Evolutionary conservation across 2,329 filamentous ascomycete species (phyloP).

Genomic region (Akanthomyces lecanii): DNA sequence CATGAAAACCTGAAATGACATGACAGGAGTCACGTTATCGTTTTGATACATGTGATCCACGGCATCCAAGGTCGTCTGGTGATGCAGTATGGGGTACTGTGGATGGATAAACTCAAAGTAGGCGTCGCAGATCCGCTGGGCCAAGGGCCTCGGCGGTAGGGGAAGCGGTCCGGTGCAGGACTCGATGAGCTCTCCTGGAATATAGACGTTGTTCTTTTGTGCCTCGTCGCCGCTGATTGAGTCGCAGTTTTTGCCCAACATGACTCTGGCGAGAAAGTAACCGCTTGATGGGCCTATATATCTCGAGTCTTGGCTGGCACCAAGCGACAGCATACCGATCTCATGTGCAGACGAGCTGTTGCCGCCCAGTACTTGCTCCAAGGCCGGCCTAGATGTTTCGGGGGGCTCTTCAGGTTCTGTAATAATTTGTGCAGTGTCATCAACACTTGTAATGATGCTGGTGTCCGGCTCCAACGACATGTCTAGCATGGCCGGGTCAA

Average conservation of each 20-base stretch:
- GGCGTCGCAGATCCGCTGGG: constrained; percentile 37
- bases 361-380: constrained; percentile 19
- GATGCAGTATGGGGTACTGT: constrained; percentile 47
- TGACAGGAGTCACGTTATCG: constrained; percentile 27
- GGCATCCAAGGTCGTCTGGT: constrained; percentile 38
- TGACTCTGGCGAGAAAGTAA: constrained; percentile 47
- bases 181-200: constrained; percentile 30
- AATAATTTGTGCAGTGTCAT: constrained; percentile 18
- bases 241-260: constrained; percentile 34
- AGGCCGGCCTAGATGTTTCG: neutral
- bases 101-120: constrained; percentile 47
- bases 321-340: constrained; percentile 49
- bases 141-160: constrained; percentile 31
- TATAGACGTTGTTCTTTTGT: constrained; percentile 6
- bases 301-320: constrained; percentile 42
- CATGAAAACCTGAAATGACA: constrained; percentile 48
- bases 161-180: constrained; percentile 30
- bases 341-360: constrained; percentile 40
- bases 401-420: neutral
- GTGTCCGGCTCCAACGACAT: constrained; percentile 19
- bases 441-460: constrained; percentile 5
- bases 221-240: neutral
- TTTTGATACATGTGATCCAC: constrained; percentile 33
- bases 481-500: neutral
- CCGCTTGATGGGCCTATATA: constrained; percentile 55